A percentile compares a stretch with the other conserved stretches of the same genome.
Conservation (phyloP, 345 rosid genomes). For the Melastoma malabathricum region DNA sequence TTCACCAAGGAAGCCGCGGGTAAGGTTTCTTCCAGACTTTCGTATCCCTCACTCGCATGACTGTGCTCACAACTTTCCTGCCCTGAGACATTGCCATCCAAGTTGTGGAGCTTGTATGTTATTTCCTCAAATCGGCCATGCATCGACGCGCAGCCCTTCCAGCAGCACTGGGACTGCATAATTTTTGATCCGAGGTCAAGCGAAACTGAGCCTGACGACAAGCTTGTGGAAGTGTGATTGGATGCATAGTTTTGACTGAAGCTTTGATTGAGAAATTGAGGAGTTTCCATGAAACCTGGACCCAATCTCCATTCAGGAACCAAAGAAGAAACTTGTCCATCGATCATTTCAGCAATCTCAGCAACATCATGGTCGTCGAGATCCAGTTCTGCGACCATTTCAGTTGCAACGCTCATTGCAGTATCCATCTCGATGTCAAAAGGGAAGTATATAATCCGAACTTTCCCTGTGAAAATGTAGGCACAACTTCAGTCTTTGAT, state of each 20-base stretch:
- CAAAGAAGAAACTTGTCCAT: slow-evolving; percentile 49
- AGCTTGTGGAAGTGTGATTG: slow-evolving; percentile 54
- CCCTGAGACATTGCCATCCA: no score
- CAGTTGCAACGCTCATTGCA: slow-evolving; percentile 60
- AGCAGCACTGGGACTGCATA: slow-evolving; percentile 28
- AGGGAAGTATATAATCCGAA: slow-evolving; percentile 71
- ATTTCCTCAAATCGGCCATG: slow-evolving; percentile 86
- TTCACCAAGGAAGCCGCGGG: no score
- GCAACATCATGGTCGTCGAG: slow-evolving; percentile 62
- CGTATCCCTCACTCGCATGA: no score
- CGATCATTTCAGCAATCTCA: slow-evolving; percentile 70
- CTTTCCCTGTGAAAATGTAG: slow-evolving; percentile 34
- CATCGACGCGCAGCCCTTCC: slow-evolving; percentile 54
- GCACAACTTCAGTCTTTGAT: neutral
- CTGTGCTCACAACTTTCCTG: neutral
- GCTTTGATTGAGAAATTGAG: slow-evolving; percentile 33
- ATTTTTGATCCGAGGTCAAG: slow-evolving; percentile 21
- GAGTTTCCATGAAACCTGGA: slow-evolving; percentile 53
- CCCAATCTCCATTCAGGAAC: slow-evolving; percentile 62
- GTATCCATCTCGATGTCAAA: slow-evolving; percentile 61
- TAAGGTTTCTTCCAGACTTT: no score
- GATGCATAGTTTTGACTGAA: slow-evolving; percentile 56
- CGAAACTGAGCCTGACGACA: slow-evolving; percentile 32
- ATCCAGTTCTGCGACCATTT: slow-evolving; percentile 85
- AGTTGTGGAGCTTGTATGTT: slow-evolving; percentile 12